Evolutionary conservation across 1,284 basidiomycete genomes (phyloP), one percentile per base, ranked within the genome.

Genomic region (Papiliotrema flavescens): DNA sequence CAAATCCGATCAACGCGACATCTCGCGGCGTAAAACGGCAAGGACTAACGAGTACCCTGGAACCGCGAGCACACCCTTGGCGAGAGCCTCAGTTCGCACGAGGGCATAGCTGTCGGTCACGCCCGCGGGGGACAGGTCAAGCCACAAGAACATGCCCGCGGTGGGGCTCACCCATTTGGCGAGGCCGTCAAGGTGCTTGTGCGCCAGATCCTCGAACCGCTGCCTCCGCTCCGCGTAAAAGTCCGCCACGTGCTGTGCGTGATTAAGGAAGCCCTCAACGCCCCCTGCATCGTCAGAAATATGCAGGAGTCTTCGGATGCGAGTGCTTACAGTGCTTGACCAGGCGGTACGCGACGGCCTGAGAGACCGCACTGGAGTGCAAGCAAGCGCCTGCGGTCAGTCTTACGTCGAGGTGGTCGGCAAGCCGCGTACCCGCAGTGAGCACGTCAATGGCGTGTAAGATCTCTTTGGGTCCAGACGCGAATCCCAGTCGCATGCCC

Each of bases 81-180:
- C 83, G 48, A 89, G 80, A 2, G 92, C 92, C 63, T 86, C 86
- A 15, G 83, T 86, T 51, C 82, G 79, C 65, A 97, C 90, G 46
- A 96, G 68, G 19, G 80, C 76, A 63, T 83, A 84, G 2, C 89
- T 89, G 73, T 97, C 90, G n/a, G 57, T 56, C 41, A 76, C 67
- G 14, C 71, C 73, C 3, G 67, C 54, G 17, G 63, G 71, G 17
- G 56, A 71, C 49, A 74, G 58, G 52, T 79, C 84, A 56, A 68
- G 87, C 89, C 89, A 93, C 69, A 90, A 84, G 78, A 92, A 92
- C 88, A 92, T 88, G 60, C 93, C 93, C 2, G 93, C 89, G 50
- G 90, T 86, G 0, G 94, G 94, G 0, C 82, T 80, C 40, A 79
- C 83, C 92, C 93, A 97, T 62, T 86, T 85, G 4, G 85, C 90